A percentile compares a stretch with the other conserved stretches of the same genome.
Evolutionary conservation across 2,329 filamentous ascomycete genomes (phyloP).

Genomic region (Didymella exigua): DNA sequence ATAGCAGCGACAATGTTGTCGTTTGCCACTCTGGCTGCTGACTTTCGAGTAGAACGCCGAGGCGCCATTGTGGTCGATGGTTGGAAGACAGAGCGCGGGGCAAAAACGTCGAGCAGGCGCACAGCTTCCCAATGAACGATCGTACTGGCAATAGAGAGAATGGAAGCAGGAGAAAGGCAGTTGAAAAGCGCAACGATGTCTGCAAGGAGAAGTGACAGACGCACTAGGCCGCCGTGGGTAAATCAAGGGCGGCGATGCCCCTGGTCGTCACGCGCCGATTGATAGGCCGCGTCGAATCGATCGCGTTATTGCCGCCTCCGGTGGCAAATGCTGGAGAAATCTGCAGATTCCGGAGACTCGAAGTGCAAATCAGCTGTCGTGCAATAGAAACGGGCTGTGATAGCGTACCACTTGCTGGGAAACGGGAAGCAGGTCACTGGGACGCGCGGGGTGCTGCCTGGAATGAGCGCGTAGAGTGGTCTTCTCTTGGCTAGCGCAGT

Average conservation of each 20-base stretch:
- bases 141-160: not conserved
- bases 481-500: not conserved
- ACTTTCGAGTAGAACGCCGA: slow-evolving; percentile 36
- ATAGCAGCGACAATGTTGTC: slow-evolving; percentile 5
- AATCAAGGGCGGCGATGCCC: slow-evolving; percentile 30
- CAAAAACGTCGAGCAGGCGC: not conserved
- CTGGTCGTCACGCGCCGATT: slow-evolving; percentile 26
- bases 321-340: slow-evolving; percentile 33
- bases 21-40: slow-evolving; percentile 20
- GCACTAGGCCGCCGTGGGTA: slow-evolving; percentile 21
- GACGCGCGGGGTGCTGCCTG: slow-evolving; percentile 7
- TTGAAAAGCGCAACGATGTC: not conserved
- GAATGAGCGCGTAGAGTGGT: slow-evolving; percentile 1
- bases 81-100: not conserved
- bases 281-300: slow-evolving; percentile 32
- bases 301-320: slow-evolving; percentile 32
- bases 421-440: not conserved
- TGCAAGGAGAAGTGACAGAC: slow-evolving; percentile 7
- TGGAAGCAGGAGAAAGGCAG: not conserved
- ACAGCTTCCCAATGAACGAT: not conserved
- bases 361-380: slow-evolving; percentile 2
- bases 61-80: slow-evolving; percentile 25
- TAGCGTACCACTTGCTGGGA: not conserved
- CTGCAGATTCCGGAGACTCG: not conserved
- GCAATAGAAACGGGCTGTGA: not conserved